Percentiles rank a stretch among this genome's conserved stretches.
These are phyloP conservation scores for Apiosordaria backusii DNA, from an alignment of 495 filamentous ascomycete species.

Conservation along the genomic window DNA sequence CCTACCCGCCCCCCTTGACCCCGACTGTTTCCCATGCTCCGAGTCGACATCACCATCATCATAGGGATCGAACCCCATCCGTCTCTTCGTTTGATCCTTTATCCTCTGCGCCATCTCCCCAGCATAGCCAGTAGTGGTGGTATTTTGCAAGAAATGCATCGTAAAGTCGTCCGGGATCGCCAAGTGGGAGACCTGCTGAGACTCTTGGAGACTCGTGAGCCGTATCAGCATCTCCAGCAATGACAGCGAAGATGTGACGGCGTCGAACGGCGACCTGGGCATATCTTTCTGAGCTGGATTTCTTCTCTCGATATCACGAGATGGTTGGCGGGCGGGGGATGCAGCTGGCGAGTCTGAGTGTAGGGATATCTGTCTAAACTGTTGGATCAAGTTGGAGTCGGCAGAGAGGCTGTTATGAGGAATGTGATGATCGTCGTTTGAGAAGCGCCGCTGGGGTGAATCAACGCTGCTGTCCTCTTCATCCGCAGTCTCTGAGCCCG, in stretches of 20 bases:
- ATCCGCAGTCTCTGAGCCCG: slow-evolving; percentile 27
- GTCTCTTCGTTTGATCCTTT: slow-evolving; percentile 65
- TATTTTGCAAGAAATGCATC: slow-evolving; percentile 90
- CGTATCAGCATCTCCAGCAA: slow-evolving; percentile 92
- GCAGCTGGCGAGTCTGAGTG: slow-evolving; percentile 28
- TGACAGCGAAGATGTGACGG: slow-evolving; percentile 79
- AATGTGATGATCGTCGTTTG: not conserved
- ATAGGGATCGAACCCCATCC: slow-evolving; percentile 74
- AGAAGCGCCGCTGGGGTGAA: not conserved
- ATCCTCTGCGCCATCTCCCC: slow-evolving; percentile 66
- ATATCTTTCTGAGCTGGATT: slow-evolving; percentile 6
- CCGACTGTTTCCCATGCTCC: not conserved
- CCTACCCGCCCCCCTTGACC: not conserved
- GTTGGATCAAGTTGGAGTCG: slow-evolving; percentile 40
- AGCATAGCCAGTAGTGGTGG: slow-evolving; percentile 65
- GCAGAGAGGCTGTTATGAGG: slow-evolving; percentile 24
- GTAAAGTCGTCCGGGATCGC: slow-evolving; percentile 92
- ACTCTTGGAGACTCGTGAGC: slow-evolving; percentile 90
- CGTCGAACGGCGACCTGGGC: slow-evolving; percentile 36
- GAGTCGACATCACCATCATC: slow-evolving; percentile 29
- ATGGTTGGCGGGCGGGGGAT: slow-evolving; percentile 5
- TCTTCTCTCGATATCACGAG: not conserved
- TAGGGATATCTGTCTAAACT: slow-evolving; percentile 42
- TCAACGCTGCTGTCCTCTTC: slow-evolving; percentile 16
- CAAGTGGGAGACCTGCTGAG: slow-evolving; percentile 89